A percentile compares a stretch with the other conserved stretches of the same genome.
Conservation (phyloP, 164 flowering plant species). For the Hamamelis virginiana region DNA sequence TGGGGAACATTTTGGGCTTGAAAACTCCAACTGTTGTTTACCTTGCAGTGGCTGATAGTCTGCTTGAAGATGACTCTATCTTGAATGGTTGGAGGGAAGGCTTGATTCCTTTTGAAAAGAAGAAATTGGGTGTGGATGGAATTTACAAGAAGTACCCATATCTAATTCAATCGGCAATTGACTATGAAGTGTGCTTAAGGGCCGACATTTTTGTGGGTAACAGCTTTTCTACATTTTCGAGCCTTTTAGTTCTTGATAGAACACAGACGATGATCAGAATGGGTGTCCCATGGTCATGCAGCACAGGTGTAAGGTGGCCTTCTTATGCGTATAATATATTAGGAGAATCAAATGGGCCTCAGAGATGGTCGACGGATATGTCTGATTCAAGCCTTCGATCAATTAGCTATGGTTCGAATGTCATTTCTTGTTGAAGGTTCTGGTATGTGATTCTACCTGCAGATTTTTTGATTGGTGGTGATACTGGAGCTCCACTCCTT, state of each 20-base stretch:
- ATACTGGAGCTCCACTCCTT: not conserved
- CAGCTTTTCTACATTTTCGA: conserved; percentile 96
- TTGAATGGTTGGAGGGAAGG: conserved; percentile 80
- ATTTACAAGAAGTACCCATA: conserved; percentile 76
- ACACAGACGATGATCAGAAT: conserved; percentile 58
- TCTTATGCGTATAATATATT: conserved; percentile 83
- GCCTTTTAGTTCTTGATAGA: conserved; percentile 85
- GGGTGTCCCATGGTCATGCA: conserved; percentile 48
- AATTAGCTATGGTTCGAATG: conserved; percentile 83
- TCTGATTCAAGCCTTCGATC: conserved; percentile 72
- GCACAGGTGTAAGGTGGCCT: conserved; percentile 55
- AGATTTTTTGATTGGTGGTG: not conserved
- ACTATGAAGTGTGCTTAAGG: conserved; percentile 90
- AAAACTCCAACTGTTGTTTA: conserved; percentile 55
- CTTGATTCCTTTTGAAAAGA: conserved; percentile 75
- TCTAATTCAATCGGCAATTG: conserved; percentile 89
- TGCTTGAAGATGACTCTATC: conserved; percentile 65
- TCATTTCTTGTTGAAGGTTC: conserved; percentile 48
- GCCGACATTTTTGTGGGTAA: conserved; percentile 92
- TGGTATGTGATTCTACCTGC: not conserved
- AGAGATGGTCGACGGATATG: conserved; percentile 77
- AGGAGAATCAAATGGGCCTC: conserved; percentile 65
- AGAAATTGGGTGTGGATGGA: conserved; percentile 66
- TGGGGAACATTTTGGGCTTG: conserved; percentile 52
- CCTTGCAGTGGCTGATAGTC: conserved; percentile 88